Evolutionary conservation across 805 yeast species (phyloP).

Genomic region (Ogataea paraovalis): DNA sequence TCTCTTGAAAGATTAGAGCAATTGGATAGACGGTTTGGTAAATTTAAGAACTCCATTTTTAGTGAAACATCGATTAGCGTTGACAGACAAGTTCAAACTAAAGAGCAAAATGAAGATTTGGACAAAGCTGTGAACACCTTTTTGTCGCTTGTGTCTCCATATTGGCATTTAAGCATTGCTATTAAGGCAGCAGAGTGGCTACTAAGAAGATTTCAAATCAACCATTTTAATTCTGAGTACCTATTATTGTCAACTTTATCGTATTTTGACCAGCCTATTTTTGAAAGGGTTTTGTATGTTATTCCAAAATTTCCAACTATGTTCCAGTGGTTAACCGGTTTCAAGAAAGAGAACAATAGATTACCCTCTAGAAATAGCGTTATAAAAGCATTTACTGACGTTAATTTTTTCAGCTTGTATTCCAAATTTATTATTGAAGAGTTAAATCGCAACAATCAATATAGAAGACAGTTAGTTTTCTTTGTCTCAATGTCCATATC

Average conservation of each 20-base stretch:
- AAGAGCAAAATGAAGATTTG: conserved; percentile 71
- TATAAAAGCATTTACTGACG: conserved; percentile 69
- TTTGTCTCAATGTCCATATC: conserved; percentile 70
- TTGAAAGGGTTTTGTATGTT: conserved; percentile 71
- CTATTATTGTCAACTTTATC: conserved; percentile 73
- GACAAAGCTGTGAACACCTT: conserved; percentile 74
- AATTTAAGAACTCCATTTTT: conserved; percentile 70
- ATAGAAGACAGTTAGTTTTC: conserved; percentile 71
- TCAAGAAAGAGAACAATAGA: conserved; percentile 51
- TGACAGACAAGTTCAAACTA: conserved; percentile 78
- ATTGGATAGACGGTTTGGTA: conserved; percentile 70
- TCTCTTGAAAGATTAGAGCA: conserved; percentile 70
- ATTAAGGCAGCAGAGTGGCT: conserved; percentile 91
- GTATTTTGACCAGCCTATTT: conserved; percentile 70
- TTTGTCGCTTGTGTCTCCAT: conserved; percentile 68
- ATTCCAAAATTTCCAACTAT: conserved; percentile 71
- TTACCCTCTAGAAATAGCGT: conserved; percentile 67
- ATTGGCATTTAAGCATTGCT: conserved; percentile 71
- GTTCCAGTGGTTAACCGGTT: conserved; percentile 66
- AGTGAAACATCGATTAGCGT: conserved; percentile 74
- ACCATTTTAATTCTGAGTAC: conserved; percentile 72
- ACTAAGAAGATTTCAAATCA: conserved; percentile 83
- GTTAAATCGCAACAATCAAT: conserved; percentile 52
- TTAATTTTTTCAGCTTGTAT: conserved; percentile 63
- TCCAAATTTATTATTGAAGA: conserved; percentile 48